Evolutionary conservation across 495 filamentous ascomycete species (phyloP).

Genomic region (Tetracladium setigerum): DNA sequence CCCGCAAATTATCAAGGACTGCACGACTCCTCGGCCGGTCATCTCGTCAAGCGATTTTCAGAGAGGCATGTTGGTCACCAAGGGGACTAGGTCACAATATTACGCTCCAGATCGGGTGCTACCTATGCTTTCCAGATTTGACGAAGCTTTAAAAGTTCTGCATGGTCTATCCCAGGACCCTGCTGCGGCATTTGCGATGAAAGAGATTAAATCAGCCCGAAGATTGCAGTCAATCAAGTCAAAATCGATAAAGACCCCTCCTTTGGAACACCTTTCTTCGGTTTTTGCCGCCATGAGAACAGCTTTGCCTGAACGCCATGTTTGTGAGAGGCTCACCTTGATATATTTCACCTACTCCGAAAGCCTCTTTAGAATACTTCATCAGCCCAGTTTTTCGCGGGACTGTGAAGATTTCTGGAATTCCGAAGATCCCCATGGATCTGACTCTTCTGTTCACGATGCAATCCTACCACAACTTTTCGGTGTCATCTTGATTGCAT

Average conservation of each 20-base stretch:
- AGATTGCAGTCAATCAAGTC: constrained; percentile 4
- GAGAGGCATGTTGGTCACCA: too few species aligned
- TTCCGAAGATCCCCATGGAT: background rate
- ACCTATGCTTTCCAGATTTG: too few species aligned
- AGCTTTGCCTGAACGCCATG: background rate
- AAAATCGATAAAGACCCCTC: background rate
- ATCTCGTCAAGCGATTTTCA: too few species aligned
- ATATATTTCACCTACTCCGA: constrained; percentile 10
- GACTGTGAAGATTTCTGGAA: constrained; percentile 1
- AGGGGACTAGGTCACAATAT: too few species aligned
- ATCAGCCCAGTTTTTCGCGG: constrained; percentile 11
- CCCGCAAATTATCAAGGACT: too few species aligned
- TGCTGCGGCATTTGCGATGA: background rate
- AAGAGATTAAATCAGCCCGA: constrained; percentile 11
- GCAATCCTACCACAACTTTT: constrained; percentile 12
- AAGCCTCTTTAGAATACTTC: constrained; percentile 10
- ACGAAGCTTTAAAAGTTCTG: too few species aligned
- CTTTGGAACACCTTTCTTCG: background rate
- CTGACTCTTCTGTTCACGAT: constrained; percentile 3
- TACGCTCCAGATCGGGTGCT: too few species aligned
- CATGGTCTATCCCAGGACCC: too few species aligned
- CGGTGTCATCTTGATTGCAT: constrained; percentile 4
- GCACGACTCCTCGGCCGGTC: too few species aligned
- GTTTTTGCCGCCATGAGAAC: constrained; percentile 6
- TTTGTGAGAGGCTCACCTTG: background rate